Conservation (phyloP, 73 alveolate genomes). For the Loxodes magnus region DNA sequence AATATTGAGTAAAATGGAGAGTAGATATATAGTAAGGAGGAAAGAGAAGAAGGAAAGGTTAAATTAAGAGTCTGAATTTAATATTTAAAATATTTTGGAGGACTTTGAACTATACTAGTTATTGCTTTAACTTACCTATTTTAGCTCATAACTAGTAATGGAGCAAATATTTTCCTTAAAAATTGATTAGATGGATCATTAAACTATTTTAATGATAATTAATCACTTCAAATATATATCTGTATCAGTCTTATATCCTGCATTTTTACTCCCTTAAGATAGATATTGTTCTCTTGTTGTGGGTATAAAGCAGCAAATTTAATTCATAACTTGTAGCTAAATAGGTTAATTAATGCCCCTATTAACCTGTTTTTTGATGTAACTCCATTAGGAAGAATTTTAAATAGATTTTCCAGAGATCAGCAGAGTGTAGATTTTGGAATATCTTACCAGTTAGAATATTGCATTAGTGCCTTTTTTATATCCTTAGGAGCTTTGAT, state of each 20-base stretch:
- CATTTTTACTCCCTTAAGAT: conserved; percentile 1
- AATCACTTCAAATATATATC: neutral
- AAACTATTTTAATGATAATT: neutral
- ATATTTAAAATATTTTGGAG: conserved; percentile 38
- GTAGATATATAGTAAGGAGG: conserved; percentile 15
- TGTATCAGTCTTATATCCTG: neutral
- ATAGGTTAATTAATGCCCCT: conserved; percentile 74
- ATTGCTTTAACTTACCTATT: conserved; percentile 20
- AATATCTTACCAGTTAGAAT: neutral
- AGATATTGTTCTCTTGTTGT: conserved; percentile 9
- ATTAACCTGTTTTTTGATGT: conserved; percentile 72
- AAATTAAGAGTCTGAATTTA: conserved; percentile 17
- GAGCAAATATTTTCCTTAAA: neutral
- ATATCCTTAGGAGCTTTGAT: no score
- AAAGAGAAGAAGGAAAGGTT: conserved; percentile 21
- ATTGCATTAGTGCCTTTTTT: no score
- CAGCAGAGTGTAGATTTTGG: conserved; percentile 20
- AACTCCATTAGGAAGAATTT: conserved; percentile 79
- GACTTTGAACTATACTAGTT: conserved; percentile 14
- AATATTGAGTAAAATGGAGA: conserved; percentile 30
- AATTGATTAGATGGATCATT: neutral
- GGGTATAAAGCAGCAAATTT: conserved; percentile 28
- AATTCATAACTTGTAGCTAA: conserved; percentile 60
- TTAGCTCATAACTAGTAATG: conserved; percentile 14
- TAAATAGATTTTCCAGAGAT: conserved; percentile 78